phyloP scores from a whole-genome alignment of 768 basidiomycete genomes.

The Ephemerocybe angulata region DNA sequence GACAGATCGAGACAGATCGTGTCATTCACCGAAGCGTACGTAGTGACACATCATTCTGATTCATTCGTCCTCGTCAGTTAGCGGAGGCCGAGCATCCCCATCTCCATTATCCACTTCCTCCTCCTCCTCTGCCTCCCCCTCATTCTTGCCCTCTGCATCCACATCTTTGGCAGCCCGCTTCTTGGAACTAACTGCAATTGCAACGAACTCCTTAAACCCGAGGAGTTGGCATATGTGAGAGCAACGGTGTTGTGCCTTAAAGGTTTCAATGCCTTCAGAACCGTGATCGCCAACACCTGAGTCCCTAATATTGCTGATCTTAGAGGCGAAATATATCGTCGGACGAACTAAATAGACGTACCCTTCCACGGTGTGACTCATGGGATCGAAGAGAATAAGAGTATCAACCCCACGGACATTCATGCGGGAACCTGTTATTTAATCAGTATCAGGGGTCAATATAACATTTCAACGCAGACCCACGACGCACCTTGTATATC shows the following conservation, averaged over 20 bases:
- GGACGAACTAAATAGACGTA: slow-evolving; percentile 4
- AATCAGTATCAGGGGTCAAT: neutral
- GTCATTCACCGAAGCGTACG: no score
- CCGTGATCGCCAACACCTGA: slow-evolving; percentile 15
- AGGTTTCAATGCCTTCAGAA: slow-evolving; percentile 8
- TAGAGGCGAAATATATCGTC: neutral
- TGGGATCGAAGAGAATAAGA: slow-evolving; percentile 11
- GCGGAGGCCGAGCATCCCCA: no score
- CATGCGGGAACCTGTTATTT: slow-evolving; percentile 8
- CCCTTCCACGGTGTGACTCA: slow-evolving; percentile 8
- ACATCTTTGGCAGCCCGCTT: no score
- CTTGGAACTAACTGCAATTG: no score
- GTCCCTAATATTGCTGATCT: slow-evolving; percentile 3
- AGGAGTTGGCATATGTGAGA: slow-evolving; percentile 10
- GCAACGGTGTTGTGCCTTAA: slow-evolving; percentile 12
- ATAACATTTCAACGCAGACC: neutral
- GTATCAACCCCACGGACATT: slow-evolving; percentile 2
- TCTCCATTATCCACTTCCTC: neutral
- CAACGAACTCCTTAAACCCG: neutral
- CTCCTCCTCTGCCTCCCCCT: neutral
- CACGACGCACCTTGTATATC: neutral
- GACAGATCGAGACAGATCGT: no score
- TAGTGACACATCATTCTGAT: no score
- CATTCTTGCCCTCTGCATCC: no score
- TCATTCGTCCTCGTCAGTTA: no score